Conservation (phyloP, 78 protist genomes). For the Dictyostelium intermedium region DNA sequence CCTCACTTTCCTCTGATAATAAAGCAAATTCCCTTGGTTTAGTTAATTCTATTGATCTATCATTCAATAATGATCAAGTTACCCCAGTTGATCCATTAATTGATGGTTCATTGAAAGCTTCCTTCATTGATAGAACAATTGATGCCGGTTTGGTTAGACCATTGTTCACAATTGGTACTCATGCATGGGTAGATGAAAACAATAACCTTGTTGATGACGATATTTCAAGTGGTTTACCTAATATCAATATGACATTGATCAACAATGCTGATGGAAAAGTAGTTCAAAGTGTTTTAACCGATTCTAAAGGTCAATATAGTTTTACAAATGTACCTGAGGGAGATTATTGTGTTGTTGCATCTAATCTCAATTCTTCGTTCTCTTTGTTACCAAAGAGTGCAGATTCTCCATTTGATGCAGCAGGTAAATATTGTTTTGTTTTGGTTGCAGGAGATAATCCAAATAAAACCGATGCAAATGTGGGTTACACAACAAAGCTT, state of each 20-base stretch:
- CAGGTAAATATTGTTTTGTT: background rate
- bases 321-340: background rate
- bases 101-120: conserved; percentile 5
- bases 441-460: background rate
- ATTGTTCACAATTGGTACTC: background rate
- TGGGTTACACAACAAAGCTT: background rate
- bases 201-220: background rate
- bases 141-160: conserved; percentile 11
- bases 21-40: background rate
- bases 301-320: background rate
- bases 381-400: background rate
- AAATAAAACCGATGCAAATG: background rate
- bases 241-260: background rate
- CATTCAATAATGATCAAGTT: background rate
- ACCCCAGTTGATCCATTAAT: background rate
- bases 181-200: conserved; percentile 3
- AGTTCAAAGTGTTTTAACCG: background rate
- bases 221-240: background rate
- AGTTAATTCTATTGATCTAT: background rate
- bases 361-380: background rate
- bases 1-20: background rate
- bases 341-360: conserved; percentile 5
- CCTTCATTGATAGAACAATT: conserved; percentile 6
- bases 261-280: background rate
- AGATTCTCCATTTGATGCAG: background rate